Base-by-base conservation (phyloP, 2,329 filamentous ascomycete genomes). In the Fusarium sacchari region DNA sequence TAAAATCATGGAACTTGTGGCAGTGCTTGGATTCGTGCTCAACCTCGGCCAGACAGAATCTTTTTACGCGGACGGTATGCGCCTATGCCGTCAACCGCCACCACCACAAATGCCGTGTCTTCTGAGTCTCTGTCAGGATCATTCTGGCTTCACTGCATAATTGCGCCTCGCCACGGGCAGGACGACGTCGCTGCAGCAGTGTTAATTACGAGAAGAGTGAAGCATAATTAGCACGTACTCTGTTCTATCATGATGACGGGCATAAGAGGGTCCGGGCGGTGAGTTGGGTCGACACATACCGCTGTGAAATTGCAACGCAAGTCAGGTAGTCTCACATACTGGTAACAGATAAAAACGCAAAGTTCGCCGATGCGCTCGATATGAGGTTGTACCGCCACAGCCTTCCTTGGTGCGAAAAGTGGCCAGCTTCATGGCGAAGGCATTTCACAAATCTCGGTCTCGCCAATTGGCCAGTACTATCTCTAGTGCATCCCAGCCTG, bases 401-500 rank as follows among this genome's bases (percentile, higher is more conserved):
- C 71, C 47, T 64, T 64, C 60, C 50, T 58, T 37, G 36, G 62
- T 63, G 37, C 30, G 64, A 60, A 55, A 55, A 49, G 40, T 53
- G 36, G 56, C 58, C 64, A 65, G 43, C 40, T 57, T 39, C 52
- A 60, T 62, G 58, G 63, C 56, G 34, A 74, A 47, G 55, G 39
- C 46, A 61, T 72, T 74, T 67, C 43, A 57, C 65, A 44, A 66
- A 60, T 57, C 55, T 69, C 52, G 64, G 44, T 44, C 40, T 69
- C 64, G 67, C 59, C 64, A 68, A 72, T 74, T 74, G 71, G 71
- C 52, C 59, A 50, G 46, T 53, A 49, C 46, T 57, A 44, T 52
- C 63, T 52, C 46, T 67, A 68, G 67, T 73, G 67, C 46, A 74
- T 72, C 67, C 71, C 71, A 61, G 63, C 63, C 58, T 68, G 59